Evolutionary conservation across 2,329 filamentous ascomycete species (phyloP), one percentile per base, ranked within the genome.

Genomic region (Verticillium nonalfalfae): DNA sequence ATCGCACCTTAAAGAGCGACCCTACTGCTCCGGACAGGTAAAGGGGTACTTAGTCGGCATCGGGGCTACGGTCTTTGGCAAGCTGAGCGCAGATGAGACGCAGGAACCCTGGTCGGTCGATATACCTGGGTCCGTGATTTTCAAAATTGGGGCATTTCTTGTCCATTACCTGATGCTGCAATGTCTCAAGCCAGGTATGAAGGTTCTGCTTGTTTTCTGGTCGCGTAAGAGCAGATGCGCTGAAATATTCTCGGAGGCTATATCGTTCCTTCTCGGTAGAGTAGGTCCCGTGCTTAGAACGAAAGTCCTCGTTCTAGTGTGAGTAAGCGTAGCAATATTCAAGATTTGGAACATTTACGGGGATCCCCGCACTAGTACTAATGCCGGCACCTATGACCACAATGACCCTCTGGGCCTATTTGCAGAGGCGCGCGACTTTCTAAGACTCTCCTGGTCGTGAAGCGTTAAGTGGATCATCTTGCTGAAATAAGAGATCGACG

Each of bases 1-100:
- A 64, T 7, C 71, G 62, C 6, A 78, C 45, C 65, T 78, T 77
- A 64, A 76, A 77, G 57, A 78, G 69, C 11, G 70, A 66, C 1
- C 74, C 71, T 14, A 38, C 13, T 33, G 56, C 18, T 11, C 52
- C 34, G 7, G 65, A 67, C 5, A 70, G 14, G 60, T 74, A 65
- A 21, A 78, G 70, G 0, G 69, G 70, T 36, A 61, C 54, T 35
- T 55, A 68, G 45, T 76, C 66, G 2, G 71, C 68, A 60, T 75
- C 68, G 21, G 10, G 26, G 10, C 70, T 69, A 55, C 71, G 68
- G 61, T 77, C 71, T 31, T 60, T 40, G 21, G 68, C 67, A 4
- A 76, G 68, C 61, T 78, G 67, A 56, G 31, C 36, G 3, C 64
- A 66, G 13, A 72, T 45, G 10, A 72, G 65, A 11, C 18, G 38